Evolutionary conservation across 495 filamentous ascomycete species (phyloP).

Genomic region (Xylaria telfairii): DNA sequence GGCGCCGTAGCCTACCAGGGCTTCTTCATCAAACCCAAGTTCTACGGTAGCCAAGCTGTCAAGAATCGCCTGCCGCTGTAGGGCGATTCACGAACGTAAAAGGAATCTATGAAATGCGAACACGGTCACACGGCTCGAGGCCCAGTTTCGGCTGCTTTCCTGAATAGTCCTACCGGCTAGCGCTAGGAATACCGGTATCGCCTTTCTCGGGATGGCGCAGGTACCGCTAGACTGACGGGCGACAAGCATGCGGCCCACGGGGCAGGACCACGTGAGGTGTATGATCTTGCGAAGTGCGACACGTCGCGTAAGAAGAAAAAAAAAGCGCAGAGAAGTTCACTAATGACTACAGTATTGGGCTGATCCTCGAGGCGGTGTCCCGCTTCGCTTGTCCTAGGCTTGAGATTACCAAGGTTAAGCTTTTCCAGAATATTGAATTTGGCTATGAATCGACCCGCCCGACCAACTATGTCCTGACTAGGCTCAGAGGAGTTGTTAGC

Average conservation of each 20-base stretch:
- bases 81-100: neutral
- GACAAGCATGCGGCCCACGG: neutral
- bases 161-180: conserved; percentile 26
- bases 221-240: conserved; percentile 8
- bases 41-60: neutral
- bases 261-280: neutral
- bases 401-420: neutral
- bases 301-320: neutral
- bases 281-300: conserved; percentile 2
- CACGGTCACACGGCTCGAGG: neutral
- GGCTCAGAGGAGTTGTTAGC: conserved; percentile 54
- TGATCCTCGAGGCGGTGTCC: neutral
- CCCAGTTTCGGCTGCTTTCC: conserved; percentile 16
- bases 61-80: neutral
- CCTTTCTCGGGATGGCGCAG: conserved; percentile 27
- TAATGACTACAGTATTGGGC: neutral
- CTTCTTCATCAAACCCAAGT: neutral
- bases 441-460: neutral
- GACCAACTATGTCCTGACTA: neutral
- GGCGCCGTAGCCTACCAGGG: neutral
- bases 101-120: neutral
- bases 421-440: neutral
- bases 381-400: neutral
- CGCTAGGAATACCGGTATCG: conserved; percentile 7
- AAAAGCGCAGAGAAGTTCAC: neutral